phyloP scores from a whole-genome alignment of 2,329 filamentous ascomycete species.

The Colletotrichum sp. region DNA sequence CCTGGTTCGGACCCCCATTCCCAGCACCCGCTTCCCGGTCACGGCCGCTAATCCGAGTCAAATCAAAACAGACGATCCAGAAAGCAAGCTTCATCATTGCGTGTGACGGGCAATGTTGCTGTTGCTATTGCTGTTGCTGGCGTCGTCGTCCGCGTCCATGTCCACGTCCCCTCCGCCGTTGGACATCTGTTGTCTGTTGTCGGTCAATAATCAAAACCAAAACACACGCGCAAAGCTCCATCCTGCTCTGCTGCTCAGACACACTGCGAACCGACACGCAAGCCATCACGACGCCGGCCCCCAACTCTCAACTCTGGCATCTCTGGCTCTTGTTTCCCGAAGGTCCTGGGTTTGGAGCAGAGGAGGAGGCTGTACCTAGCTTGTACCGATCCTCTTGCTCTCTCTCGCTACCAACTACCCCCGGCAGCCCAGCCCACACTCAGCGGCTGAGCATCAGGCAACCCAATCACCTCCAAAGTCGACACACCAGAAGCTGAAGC shows the following conservation, averaged over 20 bases:
- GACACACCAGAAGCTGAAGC: slow-evolving; percentile 5
- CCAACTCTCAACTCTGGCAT: background rate
- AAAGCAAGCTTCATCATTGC: slow-evolving; percentile 4
- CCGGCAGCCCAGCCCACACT: background rate
- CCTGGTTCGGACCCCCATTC: background rate
- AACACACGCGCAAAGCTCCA: background rate
- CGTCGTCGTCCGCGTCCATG: slow-evolving; percentile 26
- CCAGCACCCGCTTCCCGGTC: background rate
- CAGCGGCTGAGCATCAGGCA: slow-evolving; percentile 11
- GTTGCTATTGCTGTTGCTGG: background rate
- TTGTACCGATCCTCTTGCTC: background rate
- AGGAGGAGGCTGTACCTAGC: slow-evolving; percentile 12
- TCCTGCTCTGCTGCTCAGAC: background rate
- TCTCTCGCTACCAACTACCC: background rate
- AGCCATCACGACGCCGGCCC: background rate
- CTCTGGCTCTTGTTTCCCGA: background rate
- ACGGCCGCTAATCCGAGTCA: slow-evolving; percentile 5
- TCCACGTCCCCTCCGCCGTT: background rate
- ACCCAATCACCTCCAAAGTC: slow-evolving; percentile 7
- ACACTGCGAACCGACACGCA: background rate
- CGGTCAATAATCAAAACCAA: background rate
- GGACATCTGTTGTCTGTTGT: background rate
- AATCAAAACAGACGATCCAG: slow-evolving; percentile 5
- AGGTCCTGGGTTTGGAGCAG: background rate
- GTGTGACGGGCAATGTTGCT: background rate